Evolutionary conservation across 2,329 filamentous ascomycete species (phyloP), one percentile per base, ranked within the genome.

Genomic region (Fusarium chlamydosporum): DNA sequence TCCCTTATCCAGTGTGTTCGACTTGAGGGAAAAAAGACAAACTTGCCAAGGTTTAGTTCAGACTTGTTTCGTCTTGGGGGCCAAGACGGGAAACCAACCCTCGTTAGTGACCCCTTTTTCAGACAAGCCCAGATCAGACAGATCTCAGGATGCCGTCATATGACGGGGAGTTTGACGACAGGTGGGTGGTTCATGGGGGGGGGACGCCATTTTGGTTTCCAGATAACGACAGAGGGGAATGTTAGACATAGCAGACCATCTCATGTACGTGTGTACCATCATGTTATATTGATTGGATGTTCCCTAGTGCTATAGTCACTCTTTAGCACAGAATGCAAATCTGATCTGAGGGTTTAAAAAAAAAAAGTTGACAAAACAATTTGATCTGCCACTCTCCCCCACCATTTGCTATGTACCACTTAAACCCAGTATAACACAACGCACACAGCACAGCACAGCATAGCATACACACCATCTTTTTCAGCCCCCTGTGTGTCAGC

Each of bases 141-240:
- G 61, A 69, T 69, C 65, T 67, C 41, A 67, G 48, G 41, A 69
- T 70, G 66, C 60, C 66, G 67, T 67, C 67, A 69, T 68, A 63
- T 63, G 66, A 43, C 61, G 67, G 66, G 67, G 61, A 70, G 67
- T 67, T 70, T 63, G 61, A 59, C 56, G 23, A 51, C 56, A 50
- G 40, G 20, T 43, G 34, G 38, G 31, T 43, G 12, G 46, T 47
- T 23, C 10, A 42, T 23, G 35, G 45, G 33, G 15, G 18, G 8
- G 26, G 12, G n/a, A n/a, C 31, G 43, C 11, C 29, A 13, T 34
- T 38, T 48, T 54, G 47, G 47, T n/a, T 33, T 38, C 35, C 31
- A 27, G 40, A 23, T 7, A 41, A 46, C 29, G 12, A 27, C 13
- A 27, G n/a, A 16, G 13, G 12, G 29, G 26, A 43, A 37, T 23